Evolutionary conservation across 805 yeast genomes (phyloP), one percentile per base, ranked within the genome.

Genomic region (Candida sithepensis): DNA sequence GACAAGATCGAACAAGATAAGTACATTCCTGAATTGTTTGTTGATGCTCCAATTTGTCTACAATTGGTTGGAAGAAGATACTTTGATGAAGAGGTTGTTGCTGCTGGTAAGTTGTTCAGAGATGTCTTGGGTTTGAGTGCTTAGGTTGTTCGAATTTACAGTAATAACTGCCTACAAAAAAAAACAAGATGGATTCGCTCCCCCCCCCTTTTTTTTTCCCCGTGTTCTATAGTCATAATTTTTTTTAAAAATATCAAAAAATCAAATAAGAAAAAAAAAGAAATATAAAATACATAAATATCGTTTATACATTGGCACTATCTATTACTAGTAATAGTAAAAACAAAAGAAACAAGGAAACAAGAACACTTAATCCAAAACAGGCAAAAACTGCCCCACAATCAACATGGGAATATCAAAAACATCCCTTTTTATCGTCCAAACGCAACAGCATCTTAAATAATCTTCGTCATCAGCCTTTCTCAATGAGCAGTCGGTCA

Each of bases 361-460:
- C 19, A 38, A n/a, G 10, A 8, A 13, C 21, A n/a, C 19, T 42
- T 43, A 58, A 47, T 66, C 67, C 32, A 85, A 66, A 2, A 85
- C 77, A 1, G 94, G 94, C 39, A 86, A 61, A 58, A 86, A 85
- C 60, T 88, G 92, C 0, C 96, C 96, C 40, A 86, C 84, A 18
- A 88, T 81, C 59, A 88, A 70, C 88, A 87, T 82, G 7, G 96
- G 95, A 42, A 88, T 80, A 65, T 86, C 92, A 66, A 86, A 88
- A 42, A 84, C 80, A 66, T 88, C 96, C 55, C 94, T 70, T 55
- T 85, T 85, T 14, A 88, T 88, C 0, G 96, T 88, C 90, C 94
- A 85, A 14, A 88, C 88, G 38, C 88, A 81, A 36, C 90, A 83
- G 57, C 90, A 86, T 50, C 79, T 79, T 39, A 65, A 56, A 53